Evolutionary conservation across 2,329 filamentous ascomycete genomes (phyloP).

Genomic region (Rosellinia necatrix): DNA sequence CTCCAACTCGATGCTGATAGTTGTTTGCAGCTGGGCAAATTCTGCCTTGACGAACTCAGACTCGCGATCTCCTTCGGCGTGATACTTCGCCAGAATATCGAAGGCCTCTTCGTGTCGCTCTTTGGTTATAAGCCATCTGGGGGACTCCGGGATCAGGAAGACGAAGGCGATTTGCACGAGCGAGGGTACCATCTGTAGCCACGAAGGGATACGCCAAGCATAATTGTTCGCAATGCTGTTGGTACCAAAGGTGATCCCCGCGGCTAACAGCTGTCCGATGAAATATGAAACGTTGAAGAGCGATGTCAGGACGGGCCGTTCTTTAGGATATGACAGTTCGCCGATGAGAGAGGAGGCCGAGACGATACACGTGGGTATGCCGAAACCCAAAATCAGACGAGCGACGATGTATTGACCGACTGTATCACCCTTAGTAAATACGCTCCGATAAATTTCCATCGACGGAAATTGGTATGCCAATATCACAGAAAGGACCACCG

Average conservation of each 20-base stretch:
- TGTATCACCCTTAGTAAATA: conserved; percentile 8
- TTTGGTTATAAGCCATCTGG: conserved; percentile 61
- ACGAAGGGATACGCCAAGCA: conserved; percentile 52
- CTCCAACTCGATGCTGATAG: conserved; percentile 58
- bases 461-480: not conserved
- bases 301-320: conserved; percentile 62
- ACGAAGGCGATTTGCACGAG: conserved; percentile 47
- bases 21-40: conserved; percentile 59
- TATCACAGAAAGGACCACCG: not conserved
- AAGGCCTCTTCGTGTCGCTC: conserved; percentile 55
- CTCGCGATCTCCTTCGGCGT: conserved; percentile 51
- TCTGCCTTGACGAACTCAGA: conserved; percentile 58
- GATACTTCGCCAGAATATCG: conserved; percentile 51
- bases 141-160: conserved; percentile 62
- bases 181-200: conserved; percentile 52
- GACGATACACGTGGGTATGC: conserved; percentile 64
- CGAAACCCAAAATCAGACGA: conserved; percentile 63
- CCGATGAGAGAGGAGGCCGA: conserved; percentile 63
- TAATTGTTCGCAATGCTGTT: conserved; percentile 45
- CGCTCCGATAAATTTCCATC: not conserved
- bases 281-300: conserved; percentile 65
- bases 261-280: conserved; percentile 55
- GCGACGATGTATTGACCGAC: conserved; percentile 62
- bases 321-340: conserved; percentile 64
- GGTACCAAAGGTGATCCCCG: conserved; percentile 57